phyloP scores from a whole-genome alignment of 2,329 filamentous ascomycete genomes.

The Knufia petricola region DNA sequence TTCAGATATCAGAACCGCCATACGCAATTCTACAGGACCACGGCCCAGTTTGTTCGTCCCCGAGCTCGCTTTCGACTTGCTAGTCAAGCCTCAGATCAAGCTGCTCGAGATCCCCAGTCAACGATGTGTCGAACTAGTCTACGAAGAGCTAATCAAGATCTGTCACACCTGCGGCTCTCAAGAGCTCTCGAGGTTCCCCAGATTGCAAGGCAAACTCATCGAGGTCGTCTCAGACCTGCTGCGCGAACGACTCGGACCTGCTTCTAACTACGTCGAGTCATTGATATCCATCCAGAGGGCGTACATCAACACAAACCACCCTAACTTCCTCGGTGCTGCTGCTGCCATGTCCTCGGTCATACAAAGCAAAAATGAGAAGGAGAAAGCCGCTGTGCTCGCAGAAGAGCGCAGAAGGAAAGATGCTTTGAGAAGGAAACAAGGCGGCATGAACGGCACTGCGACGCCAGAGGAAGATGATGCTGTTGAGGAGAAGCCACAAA shows the following conservation, averaged over 20 bases:
- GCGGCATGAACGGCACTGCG: conserved; percentile 66
- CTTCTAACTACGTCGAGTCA: conserved; percentile 86
- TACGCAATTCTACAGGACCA: conserved; percentile 93
- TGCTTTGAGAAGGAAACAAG: conserved; percentile 69
- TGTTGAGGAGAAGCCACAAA: conserved; percentile 45
- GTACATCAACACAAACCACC: conserved; percentile 99
- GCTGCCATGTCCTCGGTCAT: conserved; percentile 97
- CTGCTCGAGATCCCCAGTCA: conserved; percentile 89
- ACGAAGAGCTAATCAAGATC: conserved; percentile 98
- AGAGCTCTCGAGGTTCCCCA: conserved; percentile 82
- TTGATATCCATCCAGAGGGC: conserved; percentile 94
- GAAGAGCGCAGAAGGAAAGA: conserved; percentile 84
- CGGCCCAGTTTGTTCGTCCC: conserved; percentile 93
- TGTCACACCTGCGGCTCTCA: conserved; percentile 97
- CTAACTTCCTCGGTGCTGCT: conserved; percentile 93
- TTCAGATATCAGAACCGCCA: conserved; percentile 90
- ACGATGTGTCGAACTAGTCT: conserved; percentile 92
- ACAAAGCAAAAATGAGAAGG: conserved; percentile 84
- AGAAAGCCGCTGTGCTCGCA: conserved; percentile 67
- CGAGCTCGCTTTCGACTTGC: conserved; percentile 90
- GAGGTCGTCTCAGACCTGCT: conserved; percentile 95
- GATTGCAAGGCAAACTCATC: conserved; percentile 91
- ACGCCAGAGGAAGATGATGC: conserved; percentile 57
- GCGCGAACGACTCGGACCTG: conserved; percentile 80
- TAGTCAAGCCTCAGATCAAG: conserved; percentile 98